A percentile compares a stretch with the other conserved stretches of the same genome.
Evolutionary conservation across 345 rosid species (phyloP).

Genomic region (Nasturtium officinale): DNA sequence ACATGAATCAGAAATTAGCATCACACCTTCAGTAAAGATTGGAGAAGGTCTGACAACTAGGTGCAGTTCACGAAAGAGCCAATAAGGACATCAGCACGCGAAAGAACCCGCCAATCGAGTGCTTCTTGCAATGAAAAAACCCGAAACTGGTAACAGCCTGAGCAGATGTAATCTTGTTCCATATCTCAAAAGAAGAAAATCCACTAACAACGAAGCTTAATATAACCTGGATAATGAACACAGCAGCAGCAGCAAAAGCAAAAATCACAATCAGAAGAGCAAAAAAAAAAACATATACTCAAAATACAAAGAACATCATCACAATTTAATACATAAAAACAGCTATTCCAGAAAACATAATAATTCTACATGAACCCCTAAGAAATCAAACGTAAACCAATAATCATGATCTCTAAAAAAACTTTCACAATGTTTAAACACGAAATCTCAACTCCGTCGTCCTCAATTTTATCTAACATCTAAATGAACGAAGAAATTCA

Average conservation of each 20-base stretch:
- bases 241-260: constrained; percentile 15
- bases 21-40: constrained; percentile 56
- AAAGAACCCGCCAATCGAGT: constrained; percentile 85
- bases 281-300: not conserved
- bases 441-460: not conserved
- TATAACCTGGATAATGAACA: constrained; percentile 51
- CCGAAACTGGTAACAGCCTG: constrained; percentile 63
- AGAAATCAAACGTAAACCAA: no score
- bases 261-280: not conserved
- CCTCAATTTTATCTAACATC: not conserved
- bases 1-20: constrained; percentile 65
- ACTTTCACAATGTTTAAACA: not conserved
- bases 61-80: constrained; percentile 92
- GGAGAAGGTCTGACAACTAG: constrained; percentile 53
- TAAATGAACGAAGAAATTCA: constrained; percentile 5
- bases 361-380: not conserved
- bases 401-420: not conserved
- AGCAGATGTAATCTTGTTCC: constrained; percentile 65
- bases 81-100: constrained; percentile 67
- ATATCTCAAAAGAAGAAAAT: constrained; percentile 56
- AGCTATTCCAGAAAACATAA: no score
- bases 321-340: not conserved
- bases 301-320: not conserved
- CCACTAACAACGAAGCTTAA: constrained; percentile 53
- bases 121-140: constrained; percentile 76